Percentiles rank a stretch among this genome's conserved stretches.
phyloP scores from a whole-genome alignment of 176 grass and related monocot genomes.

The Tuctoria greenei region DNA sequence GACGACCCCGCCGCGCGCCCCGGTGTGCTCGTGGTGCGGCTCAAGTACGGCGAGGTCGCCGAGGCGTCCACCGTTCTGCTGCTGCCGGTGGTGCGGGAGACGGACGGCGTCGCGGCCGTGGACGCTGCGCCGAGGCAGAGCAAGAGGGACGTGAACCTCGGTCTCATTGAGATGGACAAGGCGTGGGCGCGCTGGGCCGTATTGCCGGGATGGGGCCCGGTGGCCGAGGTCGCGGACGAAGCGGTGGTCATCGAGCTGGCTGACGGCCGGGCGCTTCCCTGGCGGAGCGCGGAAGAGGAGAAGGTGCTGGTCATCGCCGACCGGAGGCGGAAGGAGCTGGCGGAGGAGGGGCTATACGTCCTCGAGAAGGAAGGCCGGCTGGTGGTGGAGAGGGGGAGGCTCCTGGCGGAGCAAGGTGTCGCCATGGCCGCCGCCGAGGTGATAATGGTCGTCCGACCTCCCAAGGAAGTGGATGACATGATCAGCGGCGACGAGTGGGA shows the following conservation, averaged over 20 bases:
- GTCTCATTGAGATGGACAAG: slow-evolving; percentile 67
- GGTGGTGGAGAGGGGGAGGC: slow-evolving; percentile 64
- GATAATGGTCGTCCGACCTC: slow-evolving; percentile 66
- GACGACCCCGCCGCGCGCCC: neutral
- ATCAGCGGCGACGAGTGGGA: slow-evolving; percentile 73
- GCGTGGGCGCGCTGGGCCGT: slow-evolving; percentile 78
- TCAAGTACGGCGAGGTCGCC: slow-evolving; percentile 64
- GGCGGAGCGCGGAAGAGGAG: slow-evolving; percentile 39
- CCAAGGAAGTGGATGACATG: slow-evolving; percentile 56
- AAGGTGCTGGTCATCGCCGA: slow-evolving; percentile 64
- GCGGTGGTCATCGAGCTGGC: slow-evolving; percentile 72
- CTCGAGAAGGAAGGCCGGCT: slow-evolving; percentile 63
- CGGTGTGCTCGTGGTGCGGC: slow-evolving; percentile 51
- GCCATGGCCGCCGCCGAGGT: slow-evolving; percentile 42
- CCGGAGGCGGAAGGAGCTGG: slow-evolving; percentile 47
- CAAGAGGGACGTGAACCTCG: slow-evolving; percentile 55
- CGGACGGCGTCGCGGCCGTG: slow-evolving; percentile 52
- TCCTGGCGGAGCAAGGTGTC: slow-evolving; percentile 45
- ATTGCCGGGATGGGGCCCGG: slow-evolving; percentile 70
- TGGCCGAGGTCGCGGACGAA: slow-evolving; percentile 40
- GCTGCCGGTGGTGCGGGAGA: slow-evolving; percentile 56
- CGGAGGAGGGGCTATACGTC: slow-evolving; percentile 55
- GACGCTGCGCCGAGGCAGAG: slow-evolving; percentile 49
- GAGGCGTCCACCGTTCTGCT: slow-evolving; percentile 68
- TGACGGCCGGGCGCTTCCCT: slow-evolving; percentile 63